phyloP scores from a whole-genome alignment of 495 filamentous ascomycete species.

The Podospora didyma region DNA sequence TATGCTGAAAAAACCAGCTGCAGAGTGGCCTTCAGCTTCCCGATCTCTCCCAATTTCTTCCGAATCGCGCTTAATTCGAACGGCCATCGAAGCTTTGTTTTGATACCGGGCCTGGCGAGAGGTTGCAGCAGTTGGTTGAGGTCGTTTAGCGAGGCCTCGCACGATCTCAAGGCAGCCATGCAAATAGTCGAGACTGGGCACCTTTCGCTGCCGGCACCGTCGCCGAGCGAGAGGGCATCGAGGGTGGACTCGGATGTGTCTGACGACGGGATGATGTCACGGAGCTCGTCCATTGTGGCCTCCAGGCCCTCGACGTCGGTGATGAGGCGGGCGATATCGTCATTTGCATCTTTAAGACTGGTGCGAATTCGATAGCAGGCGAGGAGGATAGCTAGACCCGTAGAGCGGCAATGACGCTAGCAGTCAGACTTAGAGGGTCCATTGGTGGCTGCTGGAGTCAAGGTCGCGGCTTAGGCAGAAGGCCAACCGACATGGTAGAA shows the following conservation, averaged over 20 bases:
- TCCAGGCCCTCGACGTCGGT: not conserved
- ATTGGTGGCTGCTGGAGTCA: not conserved
- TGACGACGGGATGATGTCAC: not conserved
- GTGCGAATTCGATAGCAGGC: not conserved
- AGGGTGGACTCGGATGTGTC: not conserved
- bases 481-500: no score
- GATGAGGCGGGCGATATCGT: not conserved
- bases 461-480: no score
- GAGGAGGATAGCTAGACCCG: not conserved
- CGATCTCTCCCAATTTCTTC: not conserved
- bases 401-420: not conserved
- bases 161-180: not conserved
- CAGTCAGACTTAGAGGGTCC: not conserved
- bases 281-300: not conserved
- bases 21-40: not conserved
- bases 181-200: not conserved
- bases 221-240: not conserved
- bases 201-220: not conserved
- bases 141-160: not conserved
- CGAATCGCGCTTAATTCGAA: not conserved
- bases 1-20: not conserved
- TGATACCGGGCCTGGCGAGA: not conserved
- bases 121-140: not conserved
- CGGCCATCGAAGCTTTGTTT: not conserved
- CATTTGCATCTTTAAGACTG: not conserved